Evolutionary conservation across 2,329 filamentous ascomycete species (phyloP).

Genomic region (Fusarium oxysporum): DNA sequence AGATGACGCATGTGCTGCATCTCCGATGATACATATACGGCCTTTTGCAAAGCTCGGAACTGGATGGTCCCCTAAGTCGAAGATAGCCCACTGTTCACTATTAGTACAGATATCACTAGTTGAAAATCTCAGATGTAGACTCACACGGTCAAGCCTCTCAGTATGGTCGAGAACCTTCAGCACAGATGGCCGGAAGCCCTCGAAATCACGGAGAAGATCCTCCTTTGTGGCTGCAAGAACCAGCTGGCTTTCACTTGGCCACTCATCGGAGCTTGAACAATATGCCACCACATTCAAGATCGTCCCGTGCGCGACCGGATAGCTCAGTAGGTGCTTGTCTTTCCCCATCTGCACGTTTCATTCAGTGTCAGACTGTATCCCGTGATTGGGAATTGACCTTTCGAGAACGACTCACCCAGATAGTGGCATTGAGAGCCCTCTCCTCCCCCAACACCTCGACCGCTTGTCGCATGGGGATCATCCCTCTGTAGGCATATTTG

Average conservation of each 20-base stretch:
- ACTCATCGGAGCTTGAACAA: background rate
- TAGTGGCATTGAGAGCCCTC: background rate
- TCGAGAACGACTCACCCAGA: background rate
- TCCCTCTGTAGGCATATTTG: background rate
- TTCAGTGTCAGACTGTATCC: too few species aligned
- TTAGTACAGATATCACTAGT: background rate
- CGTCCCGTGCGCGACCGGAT: background rate
- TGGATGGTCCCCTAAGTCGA: background rate
- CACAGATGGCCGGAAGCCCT: background rate
- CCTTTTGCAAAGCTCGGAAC: background rate
- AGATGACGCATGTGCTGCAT: background rate
- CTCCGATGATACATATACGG: background rate
- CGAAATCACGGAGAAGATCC: background rate
- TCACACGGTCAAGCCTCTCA: background rate
- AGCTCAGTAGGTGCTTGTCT: background rate
- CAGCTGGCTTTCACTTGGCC: background rate
- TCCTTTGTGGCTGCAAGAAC: background rate
- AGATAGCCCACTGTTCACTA: background rate
- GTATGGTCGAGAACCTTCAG: background rate
- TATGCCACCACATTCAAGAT: background rate
- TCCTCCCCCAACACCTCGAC: background rate
- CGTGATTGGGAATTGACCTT: too few species aligned
- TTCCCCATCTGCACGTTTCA: fast-evolving
- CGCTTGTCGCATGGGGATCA: background rate
- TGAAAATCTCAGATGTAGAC: fast-evolving